A percentile compares a stretch with the other conserved stretches of the same genome.
phyloP scores from a whole-genome alignment of 2,329 filamentous ascomycete genomes.

The Aschersonia sp. region DNA sequence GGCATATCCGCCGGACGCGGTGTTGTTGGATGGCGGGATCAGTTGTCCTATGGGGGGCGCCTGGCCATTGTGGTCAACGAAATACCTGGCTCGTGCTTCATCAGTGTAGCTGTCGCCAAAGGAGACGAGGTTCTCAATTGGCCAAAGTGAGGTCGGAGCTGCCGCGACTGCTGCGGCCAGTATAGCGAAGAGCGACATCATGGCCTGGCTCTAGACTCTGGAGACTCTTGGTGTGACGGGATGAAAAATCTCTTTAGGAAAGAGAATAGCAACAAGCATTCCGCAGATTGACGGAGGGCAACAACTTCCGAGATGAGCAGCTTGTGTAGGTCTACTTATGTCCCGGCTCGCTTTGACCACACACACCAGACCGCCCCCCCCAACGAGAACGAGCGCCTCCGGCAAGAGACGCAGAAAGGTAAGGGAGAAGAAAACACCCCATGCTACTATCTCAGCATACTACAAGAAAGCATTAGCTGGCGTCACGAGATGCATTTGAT shows the following conservation, averaged over 20 bases:
- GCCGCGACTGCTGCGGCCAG: not conserved
- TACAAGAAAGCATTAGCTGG: not conserved
- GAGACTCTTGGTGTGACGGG: not conserved
- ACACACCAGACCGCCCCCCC: too few relatives aligned
- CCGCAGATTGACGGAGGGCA: too few relatives aligned
- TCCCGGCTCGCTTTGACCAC: too few relatives aligned
- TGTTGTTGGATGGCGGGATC: conserved; percentile 30
- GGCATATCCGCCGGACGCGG: conserved; percentile 50
- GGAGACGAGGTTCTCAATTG: conserved; percentile 39
- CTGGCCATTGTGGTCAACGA: conserved; percentile 38
- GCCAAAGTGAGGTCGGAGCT: not conserved
- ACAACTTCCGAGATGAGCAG: too few relatives aligned
- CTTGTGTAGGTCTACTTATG: too few relatives aligned
- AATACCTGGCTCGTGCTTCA: conserved; percentile 51
- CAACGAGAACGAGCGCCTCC: too few relatives aligned
- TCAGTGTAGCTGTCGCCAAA: conserved; percentile 72
- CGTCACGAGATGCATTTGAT: conserved; percentile 1
- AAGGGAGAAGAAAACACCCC: too few relatives aligned
- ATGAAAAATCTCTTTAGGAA: not conserved
- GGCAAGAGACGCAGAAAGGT: too few relatives aligned
- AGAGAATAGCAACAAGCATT: too few relatives aligned
- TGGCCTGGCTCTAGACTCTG: not conserved
- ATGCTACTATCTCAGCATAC: not conserved
- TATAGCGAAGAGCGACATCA: not conserved
- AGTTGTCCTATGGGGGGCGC: conserved; percentile 46